A percentile compares a stretch with the other conserved stretches of the same genome.
Evolutionary conservation across 306 rosid genomes (phyloP).

Genomic region (Citrullus amarus): DNA sequence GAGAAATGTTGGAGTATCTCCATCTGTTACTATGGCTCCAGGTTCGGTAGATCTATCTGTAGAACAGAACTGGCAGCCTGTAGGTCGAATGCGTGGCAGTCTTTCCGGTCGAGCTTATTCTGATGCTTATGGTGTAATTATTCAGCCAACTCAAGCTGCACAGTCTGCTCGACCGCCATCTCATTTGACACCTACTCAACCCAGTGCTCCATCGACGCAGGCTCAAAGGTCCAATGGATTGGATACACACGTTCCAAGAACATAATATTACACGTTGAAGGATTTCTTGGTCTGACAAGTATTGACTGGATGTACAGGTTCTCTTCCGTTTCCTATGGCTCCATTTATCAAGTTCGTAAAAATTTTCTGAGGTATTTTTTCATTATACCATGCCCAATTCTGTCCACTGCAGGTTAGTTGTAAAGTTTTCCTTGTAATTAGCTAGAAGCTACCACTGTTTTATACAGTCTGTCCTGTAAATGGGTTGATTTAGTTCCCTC

Average conservation of each 20-base stretch:
- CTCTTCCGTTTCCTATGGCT: background rate
- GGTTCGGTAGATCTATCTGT: constrained; percentile 17
- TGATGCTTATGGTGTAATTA: constrained; percentile 31
- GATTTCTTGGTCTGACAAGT: background rate
- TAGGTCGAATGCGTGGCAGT: constrained; percentile 82
- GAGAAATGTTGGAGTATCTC: constrained; percentile 24
- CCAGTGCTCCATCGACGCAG: background rate
- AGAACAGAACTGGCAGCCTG: constrained; percentile 53
- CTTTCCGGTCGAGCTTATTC: constrained; percentile 34
- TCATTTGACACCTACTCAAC: constrained; percentile 10
- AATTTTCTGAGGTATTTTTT: background rate
- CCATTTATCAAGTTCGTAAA: background rate
- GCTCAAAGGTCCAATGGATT: background rate
- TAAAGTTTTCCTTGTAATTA: background rate
- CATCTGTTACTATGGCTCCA: constrained; percentile 31
- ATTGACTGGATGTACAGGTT: background rate
- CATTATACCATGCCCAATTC: background rate
- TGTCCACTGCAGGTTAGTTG: background rate
- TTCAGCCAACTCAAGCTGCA: constrained; percentile 42
- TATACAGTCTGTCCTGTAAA: background rate
- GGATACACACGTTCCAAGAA: background rate
- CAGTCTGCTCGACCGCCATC: constrained; percentile 18
- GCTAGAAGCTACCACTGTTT: background rate
- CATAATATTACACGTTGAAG: background rate
- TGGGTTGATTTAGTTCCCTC: background rate